phyloP scores from a whole-genome alignment of 2,329 filamentous ascomycete species.

The Neodidymelliopsis sp. region DNA sequence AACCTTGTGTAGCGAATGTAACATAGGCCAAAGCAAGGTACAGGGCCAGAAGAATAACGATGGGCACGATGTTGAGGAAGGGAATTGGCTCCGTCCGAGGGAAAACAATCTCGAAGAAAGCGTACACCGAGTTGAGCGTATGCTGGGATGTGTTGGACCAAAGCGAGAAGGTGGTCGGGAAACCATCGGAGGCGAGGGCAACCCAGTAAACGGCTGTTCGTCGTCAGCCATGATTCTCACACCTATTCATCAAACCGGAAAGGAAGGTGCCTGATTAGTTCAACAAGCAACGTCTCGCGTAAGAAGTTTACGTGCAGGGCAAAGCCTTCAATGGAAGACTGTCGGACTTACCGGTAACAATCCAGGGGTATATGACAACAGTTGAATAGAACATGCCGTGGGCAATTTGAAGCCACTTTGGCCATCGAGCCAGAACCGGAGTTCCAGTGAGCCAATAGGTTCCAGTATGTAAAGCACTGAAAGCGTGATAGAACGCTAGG shows the following conservation, averaged over 20 bases:
- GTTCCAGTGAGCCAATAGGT: conserved; percentile 62
- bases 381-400: conserved; percentile 54
- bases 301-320: no score
- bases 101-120: conserved; percentile 76
- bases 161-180: conserved; percentile 44
- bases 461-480: conserved; percentile 72
- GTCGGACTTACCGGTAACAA: conserved; percentile 56
- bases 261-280: neutral
- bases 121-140: conserved; percentile 75
- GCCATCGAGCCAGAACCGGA: conserved; percentile 49
- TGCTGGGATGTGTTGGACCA: conserved; percentile 76
- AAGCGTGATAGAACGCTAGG: conserved; percentile 77
- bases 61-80: conserved; percentile 70
- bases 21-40: conserved; percentile 80
- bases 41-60: conserved; percentile 73
- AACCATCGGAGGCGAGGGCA: conserved; percentile 45
- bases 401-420: conserved; percentile 45
- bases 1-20: conserved; percentile 71
- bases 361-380: conserved; percentile 52
- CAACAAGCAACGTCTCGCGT: neutral
- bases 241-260: neutral
- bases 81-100: conserved; percentile 69
- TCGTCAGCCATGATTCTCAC: conserved; percentile 20
- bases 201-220: conserved; percentile 53
- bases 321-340: neutral